Base-by-base conservation (phyloP, 805 yeast species). In the Kazachstania taianensis region DNA sequence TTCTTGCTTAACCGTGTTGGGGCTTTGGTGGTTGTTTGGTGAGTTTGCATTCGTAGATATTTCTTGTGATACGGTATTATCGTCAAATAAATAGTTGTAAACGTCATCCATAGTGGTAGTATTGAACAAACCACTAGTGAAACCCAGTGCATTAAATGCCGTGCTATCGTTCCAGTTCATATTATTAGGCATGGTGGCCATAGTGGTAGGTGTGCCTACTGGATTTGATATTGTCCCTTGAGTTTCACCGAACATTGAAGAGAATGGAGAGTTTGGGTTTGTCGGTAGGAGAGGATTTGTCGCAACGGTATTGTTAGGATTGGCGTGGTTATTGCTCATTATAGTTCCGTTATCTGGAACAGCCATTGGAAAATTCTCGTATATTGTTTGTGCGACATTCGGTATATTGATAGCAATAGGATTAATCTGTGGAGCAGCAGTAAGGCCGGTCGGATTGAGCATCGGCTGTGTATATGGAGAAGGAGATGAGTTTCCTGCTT, bases 61-160 rank as follows among this genome's bases (percentile, higher is more conserved):
- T 10, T n/a, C 9, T 8, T 26, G 14, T 15, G 9, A 12, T 15
- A 8, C 13, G 9, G 30, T 16, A 20, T 44, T 33, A 22, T 48
- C 52, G 30, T 53, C 54, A 28, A 53, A 53, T 29, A 52, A 38
- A 25, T 49, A 52, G 27, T 49, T 53, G 33, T 50, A 50, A 10
- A 53, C 52, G 33, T 53, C 57, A 38, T 53, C 57, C 55, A 53
- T 52, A 3, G 59, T 53, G 4, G 59, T 53, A 2, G 59, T 53
- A 30, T 51, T 50, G 28, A 52, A 53, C 35, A 47, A 40, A 8
- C 48, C 44, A n/a, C 42, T 41, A 2, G 47, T 39, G 14, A 37
- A 33, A 5, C 48, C 48, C 9, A 48, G 31, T 7, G 45, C 36
- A 30, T 43, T 49, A 12, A 35, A 33, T 13, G 51, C 43, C 20